Conservation (phyloP, 768 basidiomycete species). For the Phylloporus sp. region DNA sequence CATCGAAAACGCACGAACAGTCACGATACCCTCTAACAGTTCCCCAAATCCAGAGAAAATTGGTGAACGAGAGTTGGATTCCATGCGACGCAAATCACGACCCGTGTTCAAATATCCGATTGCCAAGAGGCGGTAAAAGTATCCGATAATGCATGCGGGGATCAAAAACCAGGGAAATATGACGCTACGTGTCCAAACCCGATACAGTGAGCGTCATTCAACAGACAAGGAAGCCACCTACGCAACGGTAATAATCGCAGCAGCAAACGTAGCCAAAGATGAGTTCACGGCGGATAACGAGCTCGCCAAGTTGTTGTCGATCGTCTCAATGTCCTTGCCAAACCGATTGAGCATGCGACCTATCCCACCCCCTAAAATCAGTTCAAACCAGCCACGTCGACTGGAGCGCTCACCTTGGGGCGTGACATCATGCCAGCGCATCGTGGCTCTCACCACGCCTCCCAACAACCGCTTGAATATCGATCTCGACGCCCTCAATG, state of each 20-base stretch:
- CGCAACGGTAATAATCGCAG: constrained; percentile 70
- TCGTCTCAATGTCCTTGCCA: constrained; percentile 83
- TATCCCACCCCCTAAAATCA: constrained; percentile 17
- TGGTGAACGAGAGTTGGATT: constrained; percentile 81
- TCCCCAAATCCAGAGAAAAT: constrained; percentile 84
- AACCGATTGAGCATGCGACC: constrained; percentile 88
- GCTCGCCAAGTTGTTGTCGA: constrained; percentile 67
- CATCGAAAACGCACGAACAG: constrained; percentile 85
- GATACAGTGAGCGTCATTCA: not conserved
- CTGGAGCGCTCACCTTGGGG: constrained; percentile 52
- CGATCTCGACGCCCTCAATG: constrained; percentile 32
- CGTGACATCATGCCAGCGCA: constrained; percentile 81
- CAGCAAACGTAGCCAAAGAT: constrained; percentile 72
- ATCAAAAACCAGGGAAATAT: constrained; percentile 83
- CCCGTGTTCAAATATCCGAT: constrained; percentile 76
- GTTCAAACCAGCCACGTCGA: not conserved
- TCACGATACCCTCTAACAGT: constrained; percentile 85
- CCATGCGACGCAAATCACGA: constrained; percentile 84
- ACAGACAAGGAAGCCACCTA: constrained; percentile 31
- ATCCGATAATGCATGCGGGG: constrained; percentile 71
- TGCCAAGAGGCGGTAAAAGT: constrained; percentile 64
- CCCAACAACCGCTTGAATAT: constrained; percentile 53
- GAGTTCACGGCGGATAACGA: constrained; percentile 75
- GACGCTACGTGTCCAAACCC: constrained; percentile 33
- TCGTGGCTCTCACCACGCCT: constrained; percentile 75